Conservation (phyloP, 805 yeast genomes). For the Myxozyma geophila region DNA sequence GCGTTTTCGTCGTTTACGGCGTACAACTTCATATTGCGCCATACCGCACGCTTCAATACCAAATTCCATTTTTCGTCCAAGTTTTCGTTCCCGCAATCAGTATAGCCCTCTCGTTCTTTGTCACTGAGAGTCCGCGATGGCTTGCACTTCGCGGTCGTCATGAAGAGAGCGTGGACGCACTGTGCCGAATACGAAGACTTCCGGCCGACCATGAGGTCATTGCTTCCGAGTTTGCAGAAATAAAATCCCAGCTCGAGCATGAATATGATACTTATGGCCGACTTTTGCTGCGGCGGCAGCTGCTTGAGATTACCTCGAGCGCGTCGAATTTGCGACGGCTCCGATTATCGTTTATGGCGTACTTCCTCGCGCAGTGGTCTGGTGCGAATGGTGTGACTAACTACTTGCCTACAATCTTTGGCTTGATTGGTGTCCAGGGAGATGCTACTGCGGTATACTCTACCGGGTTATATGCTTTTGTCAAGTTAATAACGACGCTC, state of each 20-base stretch:
- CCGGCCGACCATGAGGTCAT: slow-evolving; percentile 7
- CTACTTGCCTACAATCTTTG: slow-evolving; percentile 25
- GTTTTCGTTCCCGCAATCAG: slow-evolving; percentile 12
- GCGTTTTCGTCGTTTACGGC: slow-evolving; percentile 23
- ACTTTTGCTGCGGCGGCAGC: background rate
- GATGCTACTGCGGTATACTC: slow-evolving; percentile 8
- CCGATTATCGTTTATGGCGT: slow-evolving; percentile 18
- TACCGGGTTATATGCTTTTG: slow-evolving; percentile 21
- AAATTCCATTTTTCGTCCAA: slow-evolving; percentile 22
- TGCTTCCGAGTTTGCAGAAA: slow-evolving; percentile 6
- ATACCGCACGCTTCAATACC: slow-evolving; percentile 11
- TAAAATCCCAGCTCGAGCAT: background rate
- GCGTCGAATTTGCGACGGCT: slow-evolving; percentile 16
- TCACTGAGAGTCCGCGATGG: slow-evolving; percentile 22
- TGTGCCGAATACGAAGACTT: slow-evolving; percentile 9
- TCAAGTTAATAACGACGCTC: slow-evolving; percentile 14
- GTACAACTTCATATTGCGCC: slow-evolving; percentile 11
- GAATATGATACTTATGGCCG: slow-evolving; percentile 2
- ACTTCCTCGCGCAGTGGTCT: slow-evolving; percentile 25
- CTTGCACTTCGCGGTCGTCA: slow-evolving; percentile 11
- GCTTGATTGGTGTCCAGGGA: slow-evolving; percentile 16
- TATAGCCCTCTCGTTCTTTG: slow-evolving; percentile 11
- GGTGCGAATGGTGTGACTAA: slow-evolving; percentile 27
- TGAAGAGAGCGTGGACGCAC: slow-evolving; percentile 12
- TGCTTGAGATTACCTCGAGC: slow-evolving; percentile 6